phyloP scores from a whole-genome alignment of 2,329 filamentous ascomycete species.

The Berkeleyomyces basicola region DNA sequence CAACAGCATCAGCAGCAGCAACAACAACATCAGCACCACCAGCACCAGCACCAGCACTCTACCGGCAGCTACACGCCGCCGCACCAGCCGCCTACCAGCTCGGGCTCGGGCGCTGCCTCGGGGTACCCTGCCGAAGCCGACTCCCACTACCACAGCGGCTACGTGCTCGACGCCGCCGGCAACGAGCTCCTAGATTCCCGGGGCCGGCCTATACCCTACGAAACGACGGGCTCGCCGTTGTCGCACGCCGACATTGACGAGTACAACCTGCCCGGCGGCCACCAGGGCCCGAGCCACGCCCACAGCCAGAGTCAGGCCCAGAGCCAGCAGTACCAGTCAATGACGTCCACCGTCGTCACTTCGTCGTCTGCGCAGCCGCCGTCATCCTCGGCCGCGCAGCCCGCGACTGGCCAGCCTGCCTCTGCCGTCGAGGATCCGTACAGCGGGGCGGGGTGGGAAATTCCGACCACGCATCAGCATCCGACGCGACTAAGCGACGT shows the following conservation, averaged over 20 bases:
- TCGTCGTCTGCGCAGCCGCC: slow-evolving; percentile 14
- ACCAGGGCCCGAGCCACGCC: slow-evolving; percentile 20
- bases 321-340: slow-evolving; percentile 8
- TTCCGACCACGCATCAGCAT: slow-evolving; percentile 65
- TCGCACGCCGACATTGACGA: slow-evolving; percentile 10
- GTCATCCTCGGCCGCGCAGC: background rate
- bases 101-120: slow-evolving; percentile 15
- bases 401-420: background rate
- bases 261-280: slow-evolving; percentile 23
- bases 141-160: slow-evolving; percentile 12
- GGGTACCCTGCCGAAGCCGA: slow-evolving; percentile 18
- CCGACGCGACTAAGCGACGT: slow-evolving; percentile 81
- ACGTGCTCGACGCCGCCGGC: slow-evolving; percentile 19
- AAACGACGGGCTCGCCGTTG: slow-evolving; percentile 4
- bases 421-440: slow-evolving; percentile 31
- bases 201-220: slow-evolving; percentile 16
- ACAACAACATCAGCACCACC: background rate
- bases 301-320: slow-evolving; percentile 13
- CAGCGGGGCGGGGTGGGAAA: slow-evolving; percentile 56
- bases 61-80: slow-evolving; percentile 8
- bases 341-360: slow-evolving; percentile 3
- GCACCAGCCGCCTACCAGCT: slow-evolving; percentile 10
- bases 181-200: slow-evolving; percentile 16
- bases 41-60: background rate
- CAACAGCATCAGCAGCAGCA: slow-evolving; percentile 14